phyloP scores from a whole-genome alignment of 108 stramenopile genomes.

The Bacterosira constricta region DNA sequence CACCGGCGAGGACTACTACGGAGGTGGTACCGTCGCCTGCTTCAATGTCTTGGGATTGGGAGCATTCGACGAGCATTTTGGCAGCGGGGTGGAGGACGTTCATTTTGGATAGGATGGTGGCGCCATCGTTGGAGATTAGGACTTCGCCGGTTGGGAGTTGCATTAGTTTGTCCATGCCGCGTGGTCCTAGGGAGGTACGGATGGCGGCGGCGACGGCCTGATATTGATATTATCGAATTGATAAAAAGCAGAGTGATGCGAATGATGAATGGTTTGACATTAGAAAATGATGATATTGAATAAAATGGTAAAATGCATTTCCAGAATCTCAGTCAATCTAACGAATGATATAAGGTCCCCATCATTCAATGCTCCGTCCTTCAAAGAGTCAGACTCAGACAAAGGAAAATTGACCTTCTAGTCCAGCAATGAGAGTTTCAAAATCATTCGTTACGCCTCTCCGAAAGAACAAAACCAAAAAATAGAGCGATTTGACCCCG shows the following conservation, averaged over 20 bases:
- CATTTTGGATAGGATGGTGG: constrained; percentile 97
- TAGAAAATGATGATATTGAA: too few species aligned
- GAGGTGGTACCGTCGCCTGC: constrained; percentile 97
- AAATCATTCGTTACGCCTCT: too few species aligned
- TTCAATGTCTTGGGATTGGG: constrained; percentile 98
- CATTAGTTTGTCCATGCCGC: constrained; percentile 99
- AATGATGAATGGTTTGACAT: too few species aligned
- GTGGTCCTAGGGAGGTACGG: constrained; percentile 95
- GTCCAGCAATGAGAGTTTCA: too few species aligned
- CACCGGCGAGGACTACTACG: constrained; percentile 97
- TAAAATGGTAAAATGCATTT: too few species aligned
- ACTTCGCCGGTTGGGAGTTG: constrained; percentile 96
- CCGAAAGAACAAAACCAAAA: too few species aligned
- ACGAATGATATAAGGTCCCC: too few species aligned
- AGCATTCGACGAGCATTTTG: constrained; percentile 98
- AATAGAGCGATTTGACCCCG: too few species aligned
- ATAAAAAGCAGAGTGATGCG: not conserved
- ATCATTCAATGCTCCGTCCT: too few species aligned
- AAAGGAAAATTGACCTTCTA: too few species aligned
- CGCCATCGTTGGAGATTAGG: constrained; percentile 98
- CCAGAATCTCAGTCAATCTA: too few species aligned
- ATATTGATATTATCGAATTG: not conserved
- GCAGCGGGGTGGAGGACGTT: constrained; percentile 98
- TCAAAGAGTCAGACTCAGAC: too few species aligned
- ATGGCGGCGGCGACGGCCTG: constrained; percentile 97